A percentile compares a stretch with the other conserved stretches of the same genome.
Evolutionary conservation across 257 asterid species (phyloP).

Genomic region (Nicotiana tabacum): DNA sequence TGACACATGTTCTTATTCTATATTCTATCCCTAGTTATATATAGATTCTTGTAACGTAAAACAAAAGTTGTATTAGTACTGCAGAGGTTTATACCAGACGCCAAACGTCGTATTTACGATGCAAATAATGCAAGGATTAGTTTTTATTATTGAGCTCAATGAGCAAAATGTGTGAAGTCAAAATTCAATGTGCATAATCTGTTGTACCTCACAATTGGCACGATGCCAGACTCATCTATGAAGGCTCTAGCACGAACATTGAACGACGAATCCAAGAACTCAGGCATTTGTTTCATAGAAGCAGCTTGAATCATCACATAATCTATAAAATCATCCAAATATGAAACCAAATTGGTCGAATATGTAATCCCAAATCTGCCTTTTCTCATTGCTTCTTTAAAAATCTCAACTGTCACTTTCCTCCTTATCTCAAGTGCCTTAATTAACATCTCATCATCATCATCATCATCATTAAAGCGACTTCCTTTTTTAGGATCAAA

Average conservation of each 20-base stretch:
- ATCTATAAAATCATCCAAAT: constrained; percentile 59
- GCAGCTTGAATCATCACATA: constrained; percentile 85
- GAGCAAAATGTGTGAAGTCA: background rate
- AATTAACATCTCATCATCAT: constrained; percentile 70
- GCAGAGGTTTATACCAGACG: background rate
- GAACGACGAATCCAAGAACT: constrained; percentile 57
- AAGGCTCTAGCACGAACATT: constrained; percentile 59
- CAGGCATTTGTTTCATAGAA: constrained; percentile 56
- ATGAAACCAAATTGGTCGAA: constrained; percentile 43
- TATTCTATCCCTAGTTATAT: background rate
- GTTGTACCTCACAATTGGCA: constrained; percentile 69
- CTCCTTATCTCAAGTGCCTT: constrained; percentile 83
- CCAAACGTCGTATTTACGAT: background rate
- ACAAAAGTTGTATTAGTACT: background rate
- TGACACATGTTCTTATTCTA: background rate
- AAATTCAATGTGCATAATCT: background rate
- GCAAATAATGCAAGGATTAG: background rate
- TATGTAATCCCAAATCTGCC: constrained; percentile 80
- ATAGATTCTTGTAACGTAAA: background rate
- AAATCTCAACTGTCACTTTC: constrained; percentile 65
- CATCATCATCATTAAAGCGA: constrained; percentile 29
- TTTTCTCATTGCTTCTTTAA: constrained; percentile 72
- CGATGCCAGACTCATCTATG: constrained; percentile 60
- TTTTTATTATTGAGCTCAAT: background rate
- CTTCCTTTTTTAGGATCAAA: constrained; percentile 20